These are phyloP conservation scores for Monosporascus cannonballus DNA, from an alignment of 2,329 filamentous ascomycete genomes.

Conservation along the genomic window DNA sequence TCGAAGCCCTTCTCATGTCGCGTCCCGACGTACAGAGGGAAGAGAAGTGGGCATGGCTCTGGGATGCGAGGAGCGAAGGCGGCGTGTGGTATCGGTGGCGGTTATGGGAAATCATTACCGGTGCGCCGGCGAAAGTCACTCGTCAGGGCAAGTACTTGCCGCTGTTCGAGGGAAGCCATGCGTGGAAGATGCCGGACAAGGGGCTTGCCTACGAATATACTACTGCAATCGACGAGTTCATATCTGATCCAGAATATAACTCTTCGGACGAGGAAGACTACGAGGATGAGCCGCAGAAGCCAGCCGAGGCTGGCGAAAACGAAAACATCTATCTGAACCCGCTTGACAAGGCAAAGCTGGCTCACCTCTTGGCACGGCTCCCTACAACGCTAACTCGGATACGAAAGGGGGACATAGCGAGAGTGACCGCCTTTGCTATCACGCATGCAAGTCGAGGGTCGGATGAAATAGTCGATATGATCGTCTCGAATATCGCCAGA, in stretches of 20 bases:
- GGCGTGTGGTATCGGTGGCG: constrained; percentile 92
- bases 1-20: constrained; percentile 89
- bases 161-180: constrained; percentile 69
- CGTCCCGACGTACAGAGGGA: constrained; percentile 76
- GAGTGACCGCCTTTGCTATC: constrained; percentile 83
- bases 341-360: constrained; percentile 75
- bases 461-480: constrained; percentile 85
- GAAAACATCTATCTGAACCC: constrained; percentile 70
- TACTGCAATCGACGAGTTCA: constrained; percentile 69
- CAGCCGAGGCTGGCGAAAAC: constrained; percentile 31
- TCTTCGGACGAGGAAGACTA: constrained; percentile 78
- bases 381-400: constrained; percentile 70
- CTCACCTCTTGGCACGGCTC: constrained; percentile 75
- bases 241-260: constrained; percentile 79
- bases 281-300: constrained; percentile 50
- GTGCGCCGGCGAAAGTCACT: constrained; percentile 38
- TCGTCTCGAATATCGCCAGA: constrained; percentile 73
- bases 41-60: constrained; percentile 91
- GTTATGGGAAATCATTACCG: constrained; percentile 79
- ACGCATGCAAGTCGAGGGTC: constrained; percentile 78
- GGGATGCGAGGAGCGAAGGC: constrained; percentile 72
- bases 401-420: constrained; percentile 77
- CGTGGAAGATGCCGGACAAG: constrained; percentile 72
- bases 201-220: constrained; percentile 75
- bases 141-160: constrained; percentile 50